Evolutionary conservation across 352 stramenopile genomes (phyloP).

Genomic region (Pythium dissimile): DNA sequence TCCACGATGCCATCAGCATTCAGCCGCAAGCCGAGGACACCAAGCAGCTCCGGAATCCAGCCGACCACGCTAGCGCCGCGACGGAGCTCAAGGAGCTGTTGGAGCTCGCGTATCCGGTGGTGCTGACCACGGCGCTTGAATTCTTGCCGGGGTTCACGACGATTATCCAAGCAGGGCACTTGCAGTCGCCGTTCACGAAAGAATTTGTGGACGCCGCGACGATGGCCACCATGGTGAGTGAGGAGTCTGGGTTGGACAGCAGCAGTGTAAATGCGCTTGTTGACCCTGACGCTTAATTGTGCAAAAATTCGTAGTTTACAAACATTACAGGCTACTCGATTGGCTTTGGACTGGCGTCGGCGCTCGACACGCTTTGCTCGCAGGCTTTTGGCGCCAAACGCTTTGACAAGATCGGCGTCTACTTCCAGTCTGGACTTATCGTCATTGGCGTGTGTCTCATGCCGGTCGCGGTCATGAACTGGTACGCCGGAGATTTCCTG

Average conservation of each 20-base stretch:
- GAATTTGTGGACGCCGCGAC: conserved; percentile 59
- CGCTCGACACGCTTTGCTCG: conserved; percentile 74
- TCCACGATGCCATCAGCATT: conserved; percentile 1
- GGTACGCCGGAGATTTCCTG: conserved; percentile 47
- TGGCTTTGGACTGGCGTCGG: conserved; percentile 58
- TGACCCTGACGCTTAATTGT: no score
- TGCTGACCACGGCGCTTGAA: conserved; percentile 36
- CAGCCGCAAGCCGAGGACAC: not conserved
- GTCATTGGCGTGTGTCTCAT: conserved; percentile 46
- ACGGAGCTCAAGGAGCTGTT: conserved; percentile 36
- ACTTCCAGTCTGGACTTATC: conserved; percentile 57
- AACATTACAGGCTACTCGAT: conserved; percentile 67
- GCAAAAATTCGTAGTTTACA: conserved; percentile 35
- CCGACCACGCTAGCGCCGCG: not conserved
- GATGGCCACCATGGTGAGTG: conserved; percentile 51
- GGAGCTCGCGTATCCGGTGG: conserved; percentile 36
- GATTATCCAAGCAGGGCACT: conserved; percentile 53
- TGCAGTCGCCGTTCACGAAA: conserved; percentile 41
- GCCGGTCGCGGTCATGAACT: conserved; percentile 48
- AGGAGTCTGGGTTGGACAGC: not conserved
- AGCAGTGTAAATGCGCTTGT: not conserved
- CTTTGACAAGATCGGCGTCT: conserved; percentile 62
- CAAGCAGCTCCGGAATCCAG: conserved; percentile 1
- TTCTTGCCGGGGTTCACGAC: conserved; percentile 45
- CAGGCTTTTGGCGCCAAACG: conserved; percentile 55